A percentile compares a stretch with the other conserved stretches of the same genome.
These are phyloP conservation scores for Nothophoma quercina DNA, from an alignment of 2,329 filamentous ascomycete species.

Conservation along the genomic window DNA sequence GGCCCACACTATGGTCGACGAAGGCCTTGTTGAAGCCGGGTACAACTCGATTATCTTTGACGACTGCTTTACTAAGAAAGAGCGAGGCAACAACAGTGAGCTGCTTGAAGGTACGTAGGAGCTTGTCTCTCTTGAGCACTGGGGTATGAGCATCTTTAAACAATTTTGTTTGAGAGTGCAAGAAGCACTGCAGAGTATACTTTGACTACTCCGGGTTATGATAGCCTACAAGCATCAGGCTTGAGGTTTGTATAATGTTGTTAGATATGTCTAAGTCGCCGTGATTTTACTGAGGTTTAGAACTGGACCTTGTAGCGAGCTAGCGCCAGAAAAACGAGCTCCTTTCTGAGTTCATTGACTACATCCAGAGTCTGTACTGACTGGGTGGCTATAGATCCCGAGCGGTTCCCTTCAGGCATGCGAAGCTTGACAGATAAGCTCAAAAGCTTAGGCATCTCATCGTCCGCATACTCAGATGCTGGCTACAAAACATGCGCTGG, in stretches of 20 bases:
- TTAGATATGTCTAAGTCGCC: no score
- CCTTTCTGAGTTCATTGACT: no score
- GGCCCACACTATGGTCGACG: conserved; percentile 12
- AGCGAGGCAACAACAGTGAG: conserved; percentile 8
- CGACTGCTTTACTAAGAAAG: conserved; percentile 18
- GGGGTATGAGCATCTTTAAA: no score
- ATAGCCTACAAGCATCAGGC: no score
- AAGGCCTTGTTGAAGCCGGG: conserved; percentile 16
- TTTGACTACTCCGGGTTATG: no score
- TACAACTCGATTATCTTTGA: conserved; percentile 21
- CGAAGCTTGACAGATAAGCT: conserved; percentile 12
- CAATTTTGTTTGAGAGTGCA: no score
- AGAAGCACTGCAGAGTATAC: no score
- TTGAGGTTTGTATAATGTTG: no score
- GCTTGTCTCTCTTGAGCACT: no score
- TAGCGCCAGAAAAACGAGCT: no score
- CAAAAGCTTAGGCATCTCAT: conserved; percentile 11
- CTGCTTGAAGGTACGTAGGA: conserved; percentile 7
- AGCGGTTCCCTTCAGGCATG: conserved; percentile 18
- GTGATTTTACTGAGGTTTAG: no score
- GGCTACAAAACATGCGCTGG: conserved; percentile 60
- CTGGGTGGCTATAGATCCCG: neutral
- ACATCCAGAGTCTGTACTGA: neutral
- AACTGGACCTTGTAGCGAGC: no score
- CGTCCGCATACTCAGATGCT: conserved; percentile 59